Percentiles rank a stretch among this genome's conserved stretches.
phyloP scores from a whole-genome alignment of 2,329 filamentous ascomycete genomes.

The Geosmithia flava region DNA sequence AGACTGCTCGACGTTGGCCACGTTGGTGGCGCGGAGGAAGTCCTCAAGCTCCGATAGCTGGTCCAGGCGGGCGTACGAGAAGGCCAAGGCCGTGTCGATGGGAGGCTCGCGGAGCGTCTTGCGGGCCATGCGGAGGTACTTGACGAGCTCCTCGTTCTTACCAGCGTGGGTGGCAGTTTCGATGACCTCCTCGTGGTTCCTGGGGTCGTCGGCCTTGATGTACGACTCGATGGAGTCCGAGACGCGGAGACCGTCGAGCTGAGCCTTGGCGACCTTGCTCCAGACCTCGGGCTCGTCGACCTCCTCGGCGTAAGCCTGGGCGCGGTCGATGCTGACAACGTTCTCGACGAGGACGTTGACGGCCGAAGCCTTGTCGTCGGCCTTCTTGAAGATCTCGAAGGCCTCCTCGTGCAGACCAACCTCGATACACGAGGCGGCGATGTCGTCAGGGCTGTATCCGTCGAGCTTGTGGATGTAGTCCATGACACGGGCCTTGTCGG shows the following conservation, averaged over 20 bases:
- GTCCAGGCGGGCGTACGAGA: conserved; percentile 84
- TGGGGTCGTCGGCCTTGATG: conserved; percentile 85
- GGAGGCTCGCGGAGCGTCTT: conserved; percentile 91
- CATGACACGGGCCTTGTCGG: conserved; percentile 89
- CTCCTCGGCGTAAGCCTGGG: conserved; percentile 88
- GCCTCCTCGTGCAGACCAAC: conserved; percentile 94
- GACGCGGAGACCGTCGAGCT: conserved; percentile 88
- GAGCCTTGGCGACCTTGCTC: conserved; percentile 97
- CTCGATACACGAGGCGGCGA: conserved; percentile 84
- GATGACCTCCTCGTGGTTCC: conserved; percentile 91
- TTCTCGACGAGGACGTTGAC: conserved; percentile 90
- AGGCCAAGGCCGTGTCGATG: conserved; percentile 88
- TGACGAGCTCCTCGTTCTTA: conserved; percentile 96
- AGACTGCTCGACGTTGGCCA: conserved; percentile 90
- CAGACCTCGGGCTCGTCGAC: conserved; percentile 92
- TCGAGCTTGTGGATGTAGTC: conserved; percentile 90
- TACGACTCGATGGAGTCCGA: conserved; percentile 93
- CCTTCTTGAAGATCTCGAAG: conserved; percentile 98
- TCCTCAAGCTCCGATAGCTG: conserved; percentile 91
- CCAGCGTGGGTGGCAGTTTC: conserved; percentile 90
- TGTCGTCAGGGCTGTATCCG: conserved; percentile 83
- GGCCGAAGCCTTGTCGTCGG: conserved; percentile 74
- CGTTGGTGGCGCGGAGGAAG: conserved; percentile 85
- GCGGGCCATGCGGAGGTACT: conserved; percentile 91
- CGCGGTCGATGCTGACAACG: conserved; percentile 94